Evolutionary conservation across 2,329 filamentous ascomycete genomes (phyloP), one percentile per base, ranked within the genome.

Genomic region (Alternaria sp.): DNA sequence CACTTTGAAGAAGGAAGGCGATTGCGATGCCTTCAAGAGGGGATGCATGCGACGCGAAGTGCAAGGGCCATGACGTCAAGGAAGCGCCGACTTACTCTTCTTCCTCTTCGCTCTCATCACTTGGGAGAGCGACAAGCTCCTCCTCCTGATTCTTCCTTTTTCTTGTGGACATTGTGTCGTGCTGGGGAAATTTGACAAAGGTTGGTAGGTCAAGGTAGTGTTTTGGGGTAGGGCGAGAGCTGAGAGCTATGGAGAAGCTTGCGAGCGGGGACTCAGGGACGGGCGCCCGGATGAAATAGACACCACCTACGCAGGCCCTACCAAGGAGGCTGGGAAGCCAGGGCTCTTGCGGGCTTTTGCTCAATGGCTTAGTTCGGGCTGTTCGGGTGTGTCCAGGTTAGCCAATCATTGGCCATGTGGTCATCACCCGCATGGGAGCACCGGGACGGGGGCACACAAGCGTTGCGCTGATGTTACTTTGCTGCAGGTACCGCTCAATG

Each of bases 91-190:
- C 79, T 80, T 73, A 81, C 79, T 80, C 81, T 77, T 80, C 81
- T 78, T 82, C 81, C 64, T 79, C 76, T 62, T 82, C 81, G 58
- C 78, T 79, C 63, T 81, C 81, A 56, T 80, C 79, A 60, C 79
- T 80, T 5, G 81, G 81, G 26, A 83, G 80, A 46, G 80, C 80
- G 58, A 79, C 75, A 60, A 83, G 79, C 78, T 83, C 81, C 69
- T 81, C 80, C 66, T 81, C 78, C 57, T 81, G 79, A 51, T 82
- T 78, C 77, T 82, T 82, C 67, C 81, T 78, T 73, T 83, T 82
- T 70, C 81, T 80, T 54, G 81, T 82, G 45, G 80, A 79, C 81
- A 82, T 63, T 15, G 18, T 37, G 20, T 23, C 12, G 23, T 81
- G 63, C 55, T 70, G 43, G 49, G 18, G 57, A 58, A 23, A 50